Evolutionary conservation across 306 rosid species (phyloP).

Genomic region (Oxytropis ochrocephala): DNA sequence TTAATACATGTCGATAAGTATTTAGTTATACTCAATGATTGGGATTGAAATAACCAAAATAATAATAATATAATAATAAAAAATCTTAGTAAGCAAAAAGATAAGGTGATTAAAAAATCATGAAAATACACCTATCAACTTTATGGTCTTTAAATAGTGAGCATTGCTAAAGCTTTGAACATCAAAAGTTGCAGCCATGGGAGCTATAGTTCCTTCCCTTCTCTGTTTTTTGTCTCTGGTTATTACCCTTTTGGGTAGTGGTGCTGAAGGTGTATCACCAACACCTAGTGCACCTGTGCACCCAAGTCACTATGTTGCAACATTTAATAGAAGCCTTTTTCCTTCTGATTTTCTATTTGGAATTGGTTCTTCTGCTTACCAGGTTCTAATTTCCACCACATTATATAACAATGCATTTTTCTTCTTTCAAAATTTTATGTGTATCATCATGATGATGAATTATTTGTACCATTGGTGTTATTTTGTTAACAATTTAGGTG

Average conservation of each 20-base stretch:
- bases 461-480: neutral
- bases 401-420: neutral
- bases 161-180: neutral
- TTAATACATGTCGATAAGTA: too few relatives aligned
- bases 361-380: conserved; percentile 33
- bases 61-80: too few relatives aligned
- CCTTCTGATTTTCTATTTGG: conserved; percentile 37
- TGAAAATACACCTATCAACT: neutral
- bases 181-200: neutral
- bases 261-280: neutral
- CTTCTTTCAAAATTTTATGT: too few relatives aligned
- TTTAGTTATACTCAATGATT: neutral
- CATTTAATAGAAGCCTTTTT: conserved; percentile 29
- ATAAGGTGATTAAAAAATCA: neutral
- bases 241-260: neutral
- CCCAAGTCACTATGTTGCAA: conserved; percentile 6
- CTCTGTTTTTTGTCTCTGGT: neutral
- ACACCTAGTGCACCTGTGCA: neutral
- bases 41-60: too few relatives aligned
- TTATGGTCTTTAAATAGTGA: neutral
- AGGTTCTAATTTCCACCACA: conserved; percentile 22
- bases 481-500: neutral
- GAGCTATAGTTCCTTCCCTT: neutral
- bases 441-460: too few relatives aligned
- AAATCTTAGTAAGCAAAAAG: neutral